These are phyloP conservation scores for Calonectria honghensis DNA, from an alignment of 2,329 filamentous ascomycete genomes.

Conservation along the genomic window DNA sequence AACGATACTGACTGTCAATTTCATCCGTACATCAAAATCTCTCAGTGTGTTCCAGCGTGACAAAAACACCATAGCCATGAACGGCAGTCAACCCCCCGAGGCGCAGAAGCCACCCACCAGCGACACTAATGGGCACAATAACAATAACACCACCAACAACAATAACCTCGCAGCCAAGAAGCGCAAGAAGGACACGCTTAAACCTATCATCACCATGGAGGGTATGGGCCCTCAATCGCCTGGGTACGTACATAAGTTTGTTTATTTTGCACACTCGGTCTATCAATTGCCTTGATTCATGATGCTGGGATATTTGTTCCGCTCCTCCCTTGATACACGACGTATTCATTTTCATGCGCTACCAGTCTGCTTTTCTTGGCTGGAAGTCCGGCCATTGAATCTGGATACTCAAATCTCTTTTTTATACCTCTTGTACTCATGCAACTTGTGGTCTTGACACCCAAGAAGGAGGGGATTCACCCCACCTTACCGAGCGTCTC, in stretches of 20 bases:
- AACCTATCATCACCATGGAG: slow-evolving; percentile 85
- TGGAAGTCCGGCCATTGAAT: slow-evolving; percentile 11
- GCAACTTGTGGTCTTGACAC: slow-evolving; percentile 2
- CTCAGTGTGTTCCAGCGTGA: slow-evolving; percentile 39
- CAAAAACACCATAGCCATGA: slow-evolving; percentile 47
- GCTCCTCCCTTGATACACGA: background rate
- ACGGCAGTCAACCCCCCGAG: slow-evolving; percentile 56
- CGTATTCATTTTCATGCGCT: background rate
- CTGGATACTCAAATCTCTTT: background rate
- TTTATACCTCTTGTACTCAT: slow-evolving; percentile 7
- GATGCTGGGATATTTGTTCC: background rate
- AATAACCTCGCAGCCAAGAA: slow-evolving; percentile 73
- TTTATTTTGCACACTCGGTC: slow-evolving; percentile 22
- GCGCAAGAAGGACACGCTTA: slow-evolving; percentile 83
- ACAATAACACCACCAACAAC: slow-evolving; percentile 48
- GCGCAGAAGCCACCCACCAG: slow-evolving; percentile 56
- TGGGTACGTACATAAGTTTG: slow-evolving; percentile 60
- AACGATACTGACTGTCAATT: slow-evolving; percentile 30
- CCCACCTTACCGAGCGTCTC: slow-evolving; percentile 10
- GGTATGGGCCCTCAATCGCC: slow-evolving; percentile 59
- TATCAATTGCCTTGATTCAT: slow-evolving; percentile 5
- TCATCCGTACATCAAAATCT: slow-evolving; percentile 17
- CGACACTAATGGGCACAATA: slow-evolving; percentile 55
- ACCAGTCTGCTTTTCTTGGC: background rate
- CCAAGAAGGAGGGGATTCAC: slow-evolving; percentile 17